A percentile compares a stretch with the other conserved stretches of the same genome.
Conservation (phyloP, 2,329 filamentous ascomycete genomes). For the Colletotrichum higginsianum region DNA sequence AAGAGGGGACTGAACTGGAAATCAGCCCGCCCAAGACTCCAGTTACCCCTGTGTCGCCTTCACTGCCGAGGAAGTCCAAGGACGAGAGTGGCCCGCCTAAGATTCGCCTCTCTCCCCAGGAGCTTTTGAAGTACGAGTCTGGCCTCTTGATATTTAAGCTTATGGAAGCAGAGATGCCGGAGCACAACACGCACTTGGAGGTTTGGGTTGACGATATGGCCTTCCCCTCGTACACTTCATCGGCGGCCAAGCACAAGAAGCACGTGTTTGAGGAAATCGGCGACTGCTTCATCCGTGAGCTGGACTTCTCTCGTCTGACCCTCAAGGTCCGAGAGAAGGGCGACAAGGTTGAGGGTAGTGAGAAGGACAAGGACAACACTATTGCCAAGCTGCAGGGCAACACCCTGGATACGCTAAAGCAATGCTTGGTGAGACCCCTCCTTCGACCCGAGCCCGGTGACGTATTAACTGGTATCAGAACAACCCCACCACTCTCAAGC, state of each 20-base stretch:
- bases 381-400: slow-evolving; percentile 88
- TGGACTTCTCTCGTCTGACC: slow-evolving; percentile 96
- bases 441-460: neutral
- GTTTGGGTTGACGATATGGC: slow-evolving; percentile 95
- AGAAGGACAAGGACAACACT: slow-evolving; percentile 80
- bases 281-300: slow-evolving; percentile 94
- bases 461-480: slow-evolving; percentile 69
- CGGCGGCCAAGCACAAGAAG: slow-evolving; percentile 77
- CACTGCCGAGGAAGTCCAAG: slow-evolving; percentile 65
- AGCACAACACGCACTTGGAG: slow-evolving; percentile 83
- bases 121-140: slow-evolving; percentile 88
- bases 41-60: slow-evolving; percentile 60
- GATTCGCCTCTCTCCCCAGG: slow-evolving; percentile 82
- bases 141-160: slow-evolving; percentile 96
- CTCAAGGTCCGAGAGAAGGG: slow-evolving; percentile 87
- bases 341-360: slow-evolving; percentile 74
- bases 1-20: slow-evolving; percentile 44
- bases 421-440: slow-evolving; percentile 79
- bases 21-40: slow-evolving; percentile 57
- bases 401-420: slow-evolving; percentile 88
- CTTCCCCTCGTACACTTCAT: slow-evolving; percentile 89
- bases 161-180: slow-evolving; percentile 87
- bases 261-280: slow-evolving; percentile 92
- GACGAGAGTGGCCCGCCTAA: slow-evolving; percentile 76
- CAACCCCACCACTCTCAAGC: slow-evolving; percentile 85